Evolutionary conservation across 331 rosid genomes (phyloP).

Genomic region (Phaseolus coccineus): DNA sequence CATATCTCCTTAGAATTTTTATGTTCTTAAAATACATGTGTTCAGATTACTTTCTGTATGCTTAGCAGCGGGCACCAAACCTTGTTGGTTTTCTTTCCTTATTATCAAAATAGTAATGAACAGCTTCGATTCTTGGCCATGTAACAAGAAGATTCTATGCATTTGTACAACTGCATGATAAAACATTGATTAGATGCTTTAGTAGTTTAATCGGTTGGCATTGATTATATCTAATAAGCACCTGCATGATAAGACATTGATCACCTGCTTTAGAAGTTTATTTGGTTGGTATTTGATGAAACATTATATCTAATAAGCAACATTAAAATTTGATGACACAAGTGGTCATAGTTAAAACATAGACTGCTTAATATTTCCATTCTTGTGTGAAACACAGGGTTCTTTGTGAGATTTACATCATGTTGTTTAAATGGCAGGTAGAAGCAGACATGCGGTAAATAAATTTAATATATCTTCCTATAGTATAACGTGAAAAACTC

Average conservation of each 20-base stretch:
- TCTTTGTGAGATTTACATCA: conserved; percentile 32
- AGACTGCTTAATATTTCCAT: conserved; percentile 21
- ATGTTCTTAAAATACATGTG: conserved; percentile 37
- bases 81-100: conserved; percentile 25
- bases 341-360: conserved; percentile 24
- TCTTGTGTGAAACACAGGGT: neutral
- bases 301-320: conserved; percentile 9
- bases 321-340: conserved; percentile 20
- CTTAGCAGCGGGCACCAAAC: neutral
- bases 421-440: conserved; percentile 2
- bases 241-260: conserved; percentile 32
- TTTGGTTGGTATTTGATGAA: conserved; percentile 9
- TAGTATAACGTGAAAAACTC: neutral
- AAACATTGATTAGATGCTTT: conserved; percentile 38
- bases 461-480: conserved; percentile 19
- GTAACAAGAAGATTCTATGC: conserved; percentile 32
- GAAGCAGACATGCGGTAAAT: conserved; percentile 11
- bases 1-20: conserved; percentile 35
- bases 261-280: conserved; percentile 37
- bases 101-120: conserved; percentile 19
- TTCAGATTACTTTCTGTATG: conserved; percentile 30
- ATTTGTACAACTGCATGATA: conserved; percentile 15
- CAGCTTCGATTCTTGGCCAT: neutral
- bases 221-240: conserved; percentile 19
- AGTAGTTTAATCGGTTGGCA: conserved; percentile 34